Base-by-base conservation (phyloP, 805 yeast genomes). In the Kurtzmaniella cleridarum region DNA sequence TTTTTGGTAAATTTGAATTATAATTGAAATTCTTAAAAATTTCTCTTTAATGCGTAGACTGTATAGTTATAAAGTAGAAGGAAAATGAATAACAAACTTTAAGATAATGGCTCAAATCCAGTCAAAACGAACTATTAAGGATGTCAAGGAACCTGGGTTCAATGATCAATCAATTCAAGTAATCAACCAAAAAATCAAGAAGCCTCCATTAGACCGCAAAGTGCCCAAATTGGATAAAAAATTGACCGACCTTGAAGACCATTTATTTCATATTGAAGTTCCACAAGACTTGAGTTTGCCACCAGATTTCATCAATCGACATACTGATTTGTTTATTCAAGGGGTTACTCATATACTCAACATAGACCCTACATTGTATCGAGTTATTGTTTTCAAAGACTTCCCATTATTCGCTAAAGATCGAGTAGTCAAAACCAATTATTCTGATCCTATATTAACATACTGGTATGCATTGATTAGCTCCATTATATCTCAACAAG, bases 401-500 rank as follows among this genome's bases (percentile, higher is more conserved):
- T 68, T 66, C 41, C 45, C 47, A 7, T 40, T 46, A 13, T 65
- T 53, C 40, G 39, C 33, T 23, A 11, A 18, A 7, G 41, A 46
- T 13, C 41, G 34, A 8, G 17, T 16, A 10, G 20, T 32, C 20
- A 35, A 36, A 27, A 36, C 33, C 2, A 41, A 46, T 3, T 36
- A 30, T 6, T 26, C 10, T 5, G 63, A 55, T 3, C 32, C 48
- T 16, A 61, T 65, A 20, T 36, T 40, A 23, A 34, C 40, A 10
- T 68, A 68, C 44, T 68, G 73, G 73, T 51, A 59, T 38, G 47
- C 62, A 27, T 48, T 68, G 30, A 50, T 68, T 1, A 44, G 58
- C 5, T 60, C 69, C 27, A 75, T 85, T 3, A 74, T 84, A 2
- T 72, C 83, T 0, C 93, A 85, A 55, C 93, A 84, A 54, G 76